Conservation (phyloP, 768 basidiomycete species). For the Suillus tomentosus region DNA sequence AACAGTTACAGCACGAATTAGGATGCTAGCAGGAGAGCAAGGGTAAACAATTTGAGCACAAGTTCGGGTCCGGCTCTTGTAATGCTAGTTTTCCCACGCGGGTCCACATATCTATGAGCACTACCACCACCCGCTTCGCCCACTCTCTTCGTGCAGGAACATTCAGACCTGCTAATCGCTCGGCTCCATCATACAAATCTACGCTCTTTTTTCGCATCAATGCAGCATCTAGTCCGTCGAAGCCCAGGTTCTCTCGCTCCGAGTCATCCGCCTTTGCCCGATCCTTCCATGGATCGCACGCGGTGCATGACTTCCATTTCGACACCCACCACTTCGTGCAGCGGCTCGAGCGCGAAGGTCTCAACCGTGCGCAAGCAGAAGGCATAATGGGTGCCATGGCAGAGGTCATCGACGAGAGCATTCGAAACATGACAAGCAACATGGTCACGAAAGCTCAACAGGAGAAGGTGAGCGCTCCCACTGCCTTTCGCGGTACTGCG, state of each 20-base stretch:
- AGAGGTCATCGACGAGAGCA: slow-evolving; percentile 96
- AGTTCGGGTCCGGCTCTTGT: neutral
- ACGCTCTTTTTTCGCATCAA: neutral
- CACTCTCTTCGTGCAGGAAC: slow-evolving; percentile 4
- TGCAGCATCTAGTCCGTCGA: neutral
- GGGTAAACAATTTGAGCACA: neutral
- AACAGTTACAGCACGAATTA: neutral
- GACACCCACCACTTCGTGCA: slow-evolving; percentile 96
- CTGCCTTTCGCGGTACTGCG: neutral
- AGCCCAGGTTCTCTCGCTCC: neutral
- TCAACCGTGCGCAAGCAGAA: slow-evolving; percentile 90
- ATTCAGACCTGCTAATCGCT: slow-evolving; percentile 8
- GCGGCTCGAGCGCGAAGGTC: slow-evolving; percentile 83
- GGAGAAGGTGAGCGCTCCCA: slow-evolving; percentile 71
- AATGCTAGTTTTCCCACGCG: slow-evolving; percentile 21
- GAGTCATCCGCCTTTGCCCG: slow-evolving; percentile 11
- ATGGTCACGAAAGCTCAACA: slow-evolving; percentile 97
- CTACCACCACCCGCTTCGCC: slow-evolving; percentile 15
- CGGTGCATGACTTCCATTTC: slow-evolving; percentile 69
- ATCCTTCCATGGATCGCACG: slow-evolving; percentile 33
- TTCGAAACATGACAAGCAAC: slow-evolving; percentile 92
- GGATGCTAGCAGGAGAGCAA: neutral
- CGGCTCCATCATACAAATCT: slow-evolving; percentile 13
- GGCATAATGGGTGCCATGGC: slow-evolving; percentile 98
- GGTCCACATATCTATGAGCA: slow-evolving; percentile 18